Conservation (phyloP, 2,329 filamentous ascomycete species). For the Verticillium tricorpus region DNA sequence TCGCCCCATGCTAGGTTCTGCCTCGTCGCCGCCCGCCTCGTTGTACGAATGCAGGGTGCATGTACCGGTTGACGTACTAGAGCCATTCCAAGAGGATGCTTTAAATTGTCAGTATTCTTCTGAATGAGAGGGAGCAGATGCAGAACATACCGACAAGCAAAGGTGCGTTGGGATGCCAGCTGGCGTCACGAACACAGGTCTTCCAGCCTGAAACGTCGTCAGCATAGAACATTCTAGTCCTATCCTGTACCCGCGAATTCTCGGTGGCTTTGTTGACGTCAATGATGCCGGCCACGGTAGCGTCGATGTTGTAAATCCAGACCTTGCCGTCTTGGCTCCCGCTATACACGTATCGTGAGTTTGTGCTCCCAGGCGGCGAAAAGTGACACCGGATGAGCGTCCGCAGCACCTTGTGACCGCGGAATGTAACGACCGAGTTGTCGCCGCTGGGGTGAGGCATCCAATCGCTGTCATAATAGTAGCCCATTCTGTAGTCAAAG, state of each 20-base stretch:
- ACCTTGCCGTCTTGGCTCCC: slow-evolving; percentile 87
- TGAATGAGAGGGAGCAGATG: background rate
- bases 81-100: slow-evolving; percentile 83
- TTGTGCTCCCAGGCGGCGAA: slow-evolving; percentile 77
- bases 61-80: slow-evolving; percentile 67
- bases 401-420: slow-evolving; percentile 81
- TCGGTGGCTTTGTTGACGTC: slow-evolving; percentile 71
- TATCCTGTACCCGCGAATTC: slow-evolving; percentile 52
- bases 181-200: slow-evolving; percentile 81
- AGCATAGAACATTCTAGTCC: slow-evolving; percentile 49
- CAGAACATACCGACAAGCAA: slow-evolving; percentile 60
- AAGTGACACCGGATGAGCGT: slow-evolving; percentile 96
- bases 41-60: slow-evolving; percentile 78
- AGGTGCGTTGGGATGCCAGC: slow-evolving; percentile 84
- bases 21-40: slow-evolving; percentile 62
- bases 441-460: slow-evolving; percentile 70
- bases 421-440: slow-evolving; percentile 89
- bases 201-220: slow-evolving; percentile 60
- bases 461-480: slow-evolving; percentile 62
- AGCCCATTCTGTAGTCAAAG: slow-evolving; percentile 71
- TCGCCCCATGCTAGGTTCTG: slow-evolving; percentile 50
- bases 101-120: background rate
- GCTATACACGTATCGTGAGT: slow-evolving; percentile 88
- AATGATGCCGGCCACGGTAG: slow-evolving; percentile 71
- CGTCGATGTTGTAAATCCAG: slow-evolving; percentile 91